phyloP scores from a whole-genome alignment of 805 yeast species.

The Pichia paraexigua region DNA sequence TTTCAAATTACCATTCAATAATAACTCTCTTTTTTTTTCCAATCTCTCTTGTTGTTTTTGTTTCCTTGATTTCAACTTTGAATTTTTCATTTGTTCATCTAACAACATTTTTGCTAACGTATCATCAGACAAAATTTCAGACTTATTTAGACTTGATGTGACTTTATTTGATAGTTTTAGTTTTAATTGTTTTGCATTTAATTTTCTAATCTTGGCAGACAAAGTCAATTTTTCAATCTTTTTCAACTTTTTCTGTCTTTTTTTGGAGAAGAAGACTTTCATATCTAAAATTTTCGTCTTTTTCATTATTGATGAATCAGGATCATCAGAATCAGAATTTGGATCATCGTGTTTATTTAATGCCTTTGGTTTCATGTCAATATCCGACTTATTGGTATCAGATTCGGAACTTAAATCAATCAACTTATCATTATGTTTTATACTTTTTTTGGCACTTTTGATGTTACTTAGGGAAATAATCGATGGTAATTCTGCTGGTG shows the following conservation, averaged over 20 bases:
- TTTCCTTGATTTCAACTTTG: constrained; percentile 3
- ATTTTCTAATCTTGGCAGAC: constrained; percentile 8
- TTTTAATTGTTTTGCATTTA: constrained; percentile 8
- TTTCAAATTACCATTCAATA: constrained; percentile 12
- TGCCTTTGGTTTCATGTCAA: background rate
- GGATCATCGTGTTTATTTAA: background rate
- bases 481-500: background rate
- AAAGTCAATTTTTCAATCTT: constrained; percentile 3
- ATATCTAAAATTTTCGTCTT: constrained; percentile 9
- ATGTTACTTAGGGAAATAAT: background rate
- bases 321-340: background rate
- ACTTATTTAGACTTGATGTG: background rate
- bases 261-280: constrained; percentile 7
- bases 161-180: background rate
- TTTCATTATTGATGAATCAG: background rate
- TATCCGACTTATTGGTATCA: background rate
- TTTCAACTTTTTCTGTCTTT: constrained; percentile 3
- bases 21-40: constrained; percentile 9
- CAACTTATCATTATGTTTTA: background rate
- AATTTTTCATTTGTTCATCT: constrained; percentile 11
- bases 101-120: constrained; percentile 10
- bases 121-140: constrained; percentile 6
- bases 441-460: background rate
- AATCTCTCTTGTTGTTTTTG: constrained; percentile 12
- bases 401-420: constrained; percentile 4